phyloP scores from a whole-genome alignment of 352 stramenopile genomes.

The Hyaloperonospora brassicae region DNA sequence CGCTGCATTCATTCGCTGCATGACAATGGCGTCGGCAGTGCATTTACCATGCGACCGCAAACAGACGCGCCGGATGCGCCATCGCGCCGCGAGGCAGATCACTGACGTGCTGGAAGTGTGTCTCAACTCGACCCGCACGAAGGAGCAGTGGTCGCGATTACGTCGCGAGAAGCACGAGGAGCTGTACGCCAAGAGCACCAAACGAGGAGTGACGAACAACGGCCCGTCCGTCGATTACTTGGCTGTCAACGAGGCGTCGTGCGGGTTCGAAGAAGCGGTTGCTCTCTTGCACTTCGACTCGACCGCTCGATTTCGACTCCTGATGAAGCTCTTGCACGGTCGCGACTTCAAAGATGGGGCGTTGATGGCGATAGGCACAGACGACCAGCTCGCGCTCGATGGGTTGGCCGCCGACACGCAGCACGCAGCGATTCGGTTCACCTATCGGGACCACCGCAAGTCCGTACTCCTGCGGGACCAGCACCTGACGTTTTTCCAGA shows the following conservation, averaged over 20 bases:
- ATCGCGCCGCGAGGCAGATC: conserved; percentile 56
- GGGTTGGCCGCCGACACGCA: conserved; percentile 37
- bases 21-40: conserved; percentile 21
- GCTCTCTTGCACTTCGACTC: conserved; percentile 50
- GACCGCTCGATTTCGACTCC: conserved; percentile 44
- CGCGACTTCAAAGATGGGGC: conserved; percentile 48
- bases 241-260: conserved; percentile 50
- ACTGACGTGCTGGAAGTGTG: conserved; percentile 46
- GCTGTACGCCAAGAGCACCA: conserved; percentile 43
- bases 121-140: conserved; percentile 44
- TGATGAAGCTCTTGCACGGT: conserved; percentile 55
- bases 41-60: conserved; percentile 44
- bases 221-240: conserved; percentile 39
- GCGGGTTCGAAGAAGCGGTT: conserved; percentile 52
- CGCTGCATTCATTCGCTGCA: too few species aligned
- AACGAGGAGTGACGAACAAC: conserved; percentile 13
- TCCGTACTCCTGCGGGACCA: conserved; percentile 43
- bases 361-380: conserved; percentile 35
- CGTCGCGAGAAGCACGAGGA: conserved; percentile 43
- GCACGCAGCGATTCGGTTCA: conserved; percentile 56
- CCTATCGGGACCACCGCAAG: conserved; percentile 44
- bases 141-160: conserved; percentile 49
- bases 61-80: conserved; percentile 47
- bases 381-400: conserved; percentile 22
- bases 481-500: conserved; percentile 57